phyloP scores from a whole-genome alignment of 1,139 yeast species.

The Entelexis sorbosivorans region DNA sequence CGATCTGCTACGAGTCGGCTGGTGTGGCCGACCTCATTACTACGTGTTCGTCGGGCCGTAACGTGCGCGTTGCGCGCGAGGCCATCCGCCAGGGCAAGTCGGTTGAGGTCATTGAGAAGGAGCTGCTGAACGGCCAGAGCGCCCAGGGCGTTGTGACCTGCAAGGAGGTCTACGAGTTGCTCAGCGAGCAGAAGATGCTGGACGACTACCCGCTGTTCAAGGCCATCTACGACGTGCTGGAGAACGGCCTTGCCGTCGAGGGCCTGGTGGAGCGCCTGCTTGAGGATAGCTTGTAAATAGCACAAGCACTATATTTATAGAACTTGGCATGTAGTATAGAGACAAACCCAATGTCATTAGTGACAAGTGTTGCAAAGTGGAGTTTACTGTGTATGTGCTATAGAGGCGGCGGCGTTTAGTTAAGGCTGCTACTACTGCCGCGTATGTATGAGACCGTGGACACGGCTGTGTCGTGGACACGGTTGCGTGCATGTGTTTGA shows the following conservation, averaged over 20 bases:
- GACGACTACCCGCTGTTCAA: conserved; percentile 79
- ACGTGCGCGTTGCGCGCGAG: conserved; percentile 70
- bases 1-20: conserved; percentile 84
- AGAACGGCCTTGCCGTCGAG: conserved; percentile 55
- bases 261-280: conserved; percentile 31
- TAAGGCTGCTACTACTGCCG: too few relatives aligned
- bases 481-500: too few relatives aligned
- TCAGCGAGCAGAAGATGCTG: conserved; percentile 47
- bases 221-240: conserved; percentile 73
- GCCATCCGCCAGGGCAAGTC: conserved; percentile 52
- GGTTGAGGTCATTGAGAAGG: conserved; percentile 73
- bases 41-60: conserved; percentile 93
- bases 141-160: conserved; percentile 90
- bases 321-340: conserved; percentile 5
- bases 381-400: too few relatives aligned
- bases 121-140: conserved; percentile 78
- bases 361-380: neutral
- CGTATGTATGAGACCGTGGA: too few relatives aligned
- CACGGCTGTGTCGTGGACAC: too few relatives aligned
- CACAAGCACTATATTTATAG: conserved; percentile 3
- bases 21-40: conserved; percentile 97
- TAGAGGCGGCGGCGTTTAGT: too few relatives aligned
- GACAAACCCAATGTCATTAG: neutral
- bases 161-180: conserved; percentile 78
- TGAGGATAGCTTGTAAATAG: conserved; percentile 12